These are phyloP conservation scores for Talaromyces sp. DNA, from an alignment of 2,329 filamentous ascomycete species.

Conservation along the genomic window DNA sequence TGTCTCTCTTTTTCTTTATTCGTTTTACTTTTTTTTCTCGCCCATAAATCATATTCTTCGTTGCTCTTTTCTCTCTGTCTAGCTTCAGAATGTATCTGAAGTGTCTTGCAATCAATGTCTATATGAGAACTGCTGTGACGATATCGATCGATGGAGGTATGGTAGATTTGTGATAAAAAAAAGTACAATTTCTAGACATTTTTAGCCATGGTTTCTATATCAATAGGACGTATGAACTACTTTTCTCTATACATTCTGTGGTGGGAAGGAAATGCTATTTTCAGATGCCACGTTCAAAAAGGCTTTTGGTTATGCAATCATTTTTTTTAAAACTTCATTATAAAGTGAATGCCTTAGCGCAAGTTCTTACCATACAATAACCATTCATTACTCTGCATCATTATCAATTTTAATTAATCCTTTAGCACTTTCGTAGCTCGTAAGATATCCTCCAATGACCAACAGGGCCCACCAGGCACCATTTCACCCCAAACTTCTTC, in stretches of 20 bases:
- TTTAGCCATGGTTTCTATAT: neutral
- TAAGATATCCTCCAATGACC: slow-evolving; percentile 63
- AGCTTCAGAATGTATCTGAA: neutral
- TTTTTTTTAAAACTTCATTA: neutral
- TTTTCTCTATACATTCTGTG: too few species aligned
- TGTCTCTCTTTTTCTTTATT: slow-evolving; percentile 1
- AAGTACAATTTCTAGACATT: neutral
- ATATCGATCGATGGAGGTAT: neutral
- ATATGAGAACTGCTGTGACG: neutral
- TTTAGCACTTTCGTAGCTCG: slow-evolving; percentile 27
- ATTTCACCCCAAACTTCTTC: slow-evolving; percentile 65
- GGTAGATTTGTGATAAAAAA: neutral
- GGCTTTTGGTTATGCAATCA: neutral
- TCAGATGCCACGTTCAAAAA: neutral
- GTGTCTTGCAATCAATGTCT: neutral
- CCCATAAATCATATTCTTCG: neutral
- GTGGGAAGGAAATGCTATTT: neutral
- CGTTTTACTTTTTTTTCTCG: slow-evolving; percentile 4
- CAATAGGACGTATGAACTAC: neutral
- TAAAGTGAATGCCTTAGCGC: neutral
- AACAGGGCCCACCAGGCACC: slow-evolving; percentile 59
- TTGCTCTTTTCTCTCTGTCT: neutral
- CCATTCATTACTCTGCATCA: neutral
- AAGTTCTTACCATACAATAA: neutral
- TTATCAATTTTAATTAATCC: neutral